Base-by-base conservation (phyloP, 768 basidiomycete species). In the Lentinula edodes region DNA sequence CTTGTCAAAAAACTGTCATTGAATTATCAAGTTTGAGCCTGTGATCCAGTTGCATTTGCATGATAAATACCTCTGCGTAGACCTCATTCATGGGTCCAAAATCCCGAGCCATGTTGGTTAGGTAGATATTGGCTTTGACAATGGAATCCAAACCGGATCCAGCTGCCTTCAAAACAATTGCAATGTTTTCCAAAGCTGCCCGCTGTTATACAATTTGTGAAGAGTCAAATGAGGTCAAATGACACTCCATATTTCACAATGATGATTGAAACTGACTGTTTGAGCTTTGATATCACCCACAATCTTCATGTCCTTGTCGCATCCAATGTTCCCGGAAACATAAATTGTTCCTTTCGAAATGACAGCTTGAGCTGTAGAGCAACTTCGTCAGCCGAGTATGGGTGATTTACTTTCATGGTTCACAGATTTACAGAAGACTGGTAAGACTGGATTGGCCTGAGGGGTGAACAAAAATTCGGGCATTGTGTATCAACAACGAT, bases 1-100 rank as follows among this genome's bases (percentile, higher is more conserved):
- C 56, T 69, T 69, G 20, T 75, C 68, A 62, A 85, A 84, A 66
- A 81, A 84, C 84, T 86, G 52, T 41, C 13, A 52, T 35, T 15
- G 42, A 28, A 28, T 28, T 4, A 28, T 28, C 3, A 28, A 28
- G 3, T 28, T 28, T 3, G 28, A 28, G 28, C 28, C 28, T 28
- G 3, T 28, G 28, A 28, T 28, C 28, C 28, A 28, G 28, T 28
- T 28, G 28, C 28, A 28, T 28, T n/a, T 20, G 34, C 6, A 35
- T 10, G 48, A 5, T 16, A 52, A 20, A 34, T 57, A 76, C 78
- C 67, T 76, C 67, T 34, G 67, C 53, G 53, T 79, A 80, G 1
- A 74, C 71, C 43, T 75, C 73, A 55, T 80, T 79, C 74, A 79
- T 78, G 1, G 64, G 65, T 20, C 61, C 53, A 62, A 79, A 78